Percentiles rank a stretch among this genome's conserved stretches.
phyloP scores from a whole-genome alignment of 495 filamentous ascomycete species.

The Glonium stellatum region DNA sequence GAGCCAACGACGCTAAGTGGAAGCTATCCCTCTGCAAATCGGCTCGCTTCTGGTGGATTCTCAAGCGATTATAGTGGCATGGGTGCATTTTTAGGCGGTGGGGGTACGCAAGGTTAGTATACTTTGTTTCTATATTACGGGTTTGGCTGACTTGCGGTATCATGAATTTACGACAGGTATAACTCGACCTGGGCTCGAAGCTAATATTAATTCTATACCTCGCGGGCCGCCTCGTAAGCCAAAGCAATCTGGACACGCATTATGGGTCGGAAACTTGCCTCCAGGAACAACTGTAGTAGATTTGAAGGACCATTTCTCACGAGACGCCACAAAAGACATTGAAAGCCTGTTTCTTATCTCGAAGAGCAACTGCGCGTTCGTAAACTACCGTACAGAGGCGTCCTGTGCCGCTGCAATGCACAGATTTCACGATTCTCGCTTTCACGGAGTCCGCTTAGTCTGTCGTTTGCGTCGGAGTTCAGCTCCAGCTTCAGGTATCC shows the following conservation, averaged over 20 bases:
- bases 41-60: constrained; percentile 3
- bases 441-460: constrained; percentile 84
- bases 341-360: constrained; percentile 93
- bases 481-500: constrained; percentile 26
- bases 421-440: constrained; percentile 85
- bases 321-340: constrained; percentile 66
- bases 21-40: constrained; percentile 3
- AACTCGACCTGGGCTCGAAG: constrained; percentile 2
- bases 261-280: constrained; percentile 95
- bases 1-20: constrained; percentile 9
- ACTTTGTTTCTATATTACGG: not conserved
- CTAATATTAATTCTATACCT: constrained; percentile 44
- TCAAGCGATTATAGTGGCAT: constrained; percentile 5
- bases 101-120: constrained; percentile 11
- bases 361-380: constrained; percentile 96
- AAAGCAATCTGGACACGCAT: constrained; percentile 84
- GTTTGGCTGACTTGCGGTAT: not conserved
- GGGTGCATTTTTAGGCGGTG: not conserved
- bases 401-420: constrained; percentile 70
- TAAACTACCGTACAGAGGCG: constrained; percentile 82
- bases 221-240: constrained; percentile 90
- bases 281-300: constrained; percentile 69
- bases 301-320: constrained; percentile 86
- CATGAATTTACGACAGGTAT: not conserved
- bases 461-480: constrained; percentile 70